Evolutionary conservation across 1,139 yeast genomes (phyloP).

Genomic region (Protomyces inundatus): DNA sequence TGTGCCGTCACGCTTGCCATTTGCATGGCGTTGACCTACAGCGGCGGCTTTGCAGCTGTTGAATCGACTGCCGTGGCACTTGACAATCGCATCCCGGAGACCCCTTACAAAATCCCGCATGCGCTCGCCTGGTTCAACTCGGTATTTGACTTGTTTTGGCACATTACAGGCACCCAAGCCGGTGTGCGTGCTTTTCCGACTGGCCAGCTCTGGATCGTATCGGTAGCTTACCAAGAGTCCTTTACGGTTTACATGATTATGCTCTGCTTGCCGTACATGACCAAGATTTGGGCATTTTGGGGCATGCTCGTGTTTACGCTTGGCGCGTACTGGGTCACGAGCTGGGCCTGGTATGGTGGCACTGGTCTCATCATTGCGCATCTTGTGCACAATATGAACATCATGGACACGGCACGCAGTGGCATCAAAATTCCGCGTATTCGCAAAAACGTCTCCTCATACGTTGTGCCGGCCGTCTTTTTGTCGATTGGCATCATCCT

Average conservation of each 20-base stretch:
- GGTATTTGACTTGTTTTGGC: slow-evolving; percentile 23
- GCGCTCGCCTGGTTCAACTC: slow-evolving; percentile 21
- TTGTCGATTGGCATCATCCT: slow-evolving; percentile 13
- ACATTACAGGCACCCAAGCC: slow-evolving; percentile 17
- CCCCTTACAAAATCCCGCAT: slow-evolving; percentile 18
- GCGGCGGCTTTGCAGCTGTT: slow-evolving; percentile 8
- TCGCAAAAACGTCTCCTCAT: slow-evolving; percentile 1
- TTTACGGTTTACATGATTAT: slow-evolving; percentile 24
- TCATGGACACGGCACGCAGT: slow-evolving; percentile 5
- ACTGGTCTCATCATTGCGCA: slow-evolving; percentile 19
- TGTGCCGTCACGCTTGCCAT: slow-evolving; percentile 20
- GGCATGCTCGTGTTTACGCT: slow-evolving; percentile 8
- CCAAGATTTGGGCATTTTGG: slow-evolving; percentile 5
- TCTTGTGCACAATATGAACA: slow-evolving; percentile 14
- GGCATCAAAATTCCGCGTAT: slow-evolving; percentile 8
- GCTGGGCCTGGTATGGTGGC: slow-evolving; percentile 24
- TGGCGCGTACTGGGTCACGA: slow-evolving; percentile 15
- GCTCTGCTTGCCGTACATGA: slow-evolving; percentile 20
- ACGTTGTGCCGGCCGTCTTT: slow-evolving; percentile 12
- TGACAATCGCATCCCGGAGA: slow-evolving; percentile 13
- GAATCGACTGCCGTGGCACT: slow-evolving; percentile 5
- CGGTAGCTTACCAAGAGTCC: slow-evolving; percentile 18
- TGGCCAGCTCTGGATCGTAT: slow-evolving; percentile 22
- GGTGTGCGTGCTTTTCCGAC: slow-evolving; percentile 24
- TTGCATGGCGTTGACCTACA: slow-evolving; percentile 7